These are phyloP conservation scores for Fagopyrum tataricum DNA, from an alignment of 148 eudicot species.

Conservation along the genomic window DNA sequence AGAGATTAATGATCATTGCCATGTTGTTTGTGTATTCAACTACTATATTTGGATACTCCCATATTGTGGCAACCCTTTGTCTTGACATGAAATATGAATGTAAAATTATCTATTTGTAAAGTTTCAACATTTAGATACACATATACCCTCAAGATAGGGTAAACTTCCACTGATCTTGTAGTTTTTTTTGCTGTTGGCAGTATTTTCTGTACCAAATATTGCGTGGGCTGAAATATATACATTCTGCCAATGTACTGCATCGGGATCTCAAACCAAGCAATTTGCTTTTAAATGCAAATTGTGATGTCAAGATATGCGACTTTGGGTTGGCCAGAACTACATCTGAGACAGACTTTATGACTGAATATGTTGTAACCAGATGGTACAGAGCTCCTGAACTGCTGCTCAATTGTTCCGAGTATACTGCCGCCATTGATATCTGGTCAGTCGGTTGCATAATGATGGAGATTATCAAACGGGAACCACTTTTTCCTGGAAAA, in stretches of 20 bases:
- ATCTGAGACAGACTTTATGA: conserved; percentile 87
- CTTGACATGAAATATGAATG: neutral
- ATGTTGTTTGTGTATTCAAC: neutral
- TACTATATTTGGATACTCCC: neutral
- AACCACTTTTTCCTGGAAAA: conserved; percentile 86
- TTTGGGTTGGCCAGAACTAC: conserved; percentile 97
- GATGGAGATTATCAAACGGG: conserved; percentile 88
- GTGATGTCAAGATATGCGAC: conserved; percentile 99
- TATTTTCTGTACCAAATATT: conserved; percentile 87
- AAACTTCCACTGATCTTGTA: neutral
- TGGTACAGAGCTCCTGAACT: conserved; percentile 98
- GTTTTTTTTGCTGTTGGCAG: conserved; percentile 31
- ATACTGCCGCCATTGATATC: conserved; percentile 85
- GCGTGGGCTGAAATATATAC: conserved; percentile 81
- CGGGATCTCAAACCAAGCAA: conserved; percentile 97
- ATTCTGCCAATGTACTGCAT: conserved; percentile 91
- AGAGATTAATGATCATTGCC: neutral
- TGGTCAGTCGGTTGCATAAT: conserved; percentile 99
- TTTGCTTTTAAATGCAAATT: conserved; percentile 87
- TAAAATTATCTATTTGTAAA: neutral
- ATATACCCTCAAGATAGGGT: neutral
- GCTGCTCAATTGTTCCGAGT: conserved; percentile 88
- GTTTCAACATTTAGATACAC: neutral
- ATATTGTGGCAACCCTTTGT: neutral
- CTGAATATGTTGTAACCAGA: conserved; percentile 96